Percentiles rank a stretch among this genome's conserved stretches.
Evolutionary conservation across 306 rosid genomes (phyloP).

Genomic region (Begonia fuchsioides): DNA sequence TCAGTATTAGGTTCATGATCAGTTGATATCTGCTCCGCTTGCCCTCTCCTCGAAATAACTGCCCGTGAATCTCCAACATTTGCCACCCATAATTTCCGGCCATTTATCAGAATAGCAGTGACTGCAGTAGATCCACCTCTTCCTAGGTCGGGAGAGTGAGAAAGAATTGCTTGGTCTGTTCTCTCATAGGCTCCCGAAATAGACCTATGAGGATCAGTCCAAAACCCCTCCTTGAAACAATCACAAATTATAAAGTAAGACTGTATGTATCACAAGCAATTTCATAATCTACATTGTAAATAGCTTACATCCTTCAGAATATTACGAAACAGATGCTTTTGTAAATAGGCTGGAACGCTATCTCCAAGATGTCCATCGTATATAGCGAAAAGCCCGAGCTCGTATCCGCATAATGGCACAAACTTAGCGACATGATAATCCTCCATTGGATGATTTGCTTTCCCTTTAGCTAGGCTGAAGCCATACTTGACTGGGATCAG

Average conservation of each 20-base stretch:
- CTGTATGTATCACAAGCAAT: background rate
- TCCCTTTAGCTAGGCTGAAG: slow-evolving; percentile 72
- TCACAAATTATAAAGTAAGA: slow-evolving; percentile 7
- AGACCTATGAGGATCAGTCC: slow-evolving; percentile 46
- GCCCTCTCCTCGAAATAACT: slow-evolving; percentile 52
- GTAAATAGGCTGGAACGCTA: slow-evolving; percentile 65
- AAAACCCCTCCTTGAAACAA: slow-evolving; percentile 39
- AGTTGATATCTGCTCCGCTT: slow-evolving; percentile 41
- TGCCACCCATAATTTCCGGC: slow-evolving; percentile 48
- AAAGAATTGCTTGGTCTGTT: slow-evolving; percentile 60
- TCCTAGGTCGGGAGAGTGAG: slow-evolving; percentile 57
- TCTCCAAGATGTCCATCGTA: slow-evolving; percentile 86
- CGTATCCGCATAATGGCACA: slow-evolving; percentile 26
- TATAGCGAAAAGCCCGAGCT: slow-evolving; percentile 78
- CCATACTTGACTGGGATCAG: slow-evolving; percentile 60
- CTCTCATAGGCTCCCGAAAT: slow-evolving; percentile 44
- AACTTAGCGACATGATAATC: slow-evolving; percentile 75
- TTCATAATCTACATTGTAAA: background rate
- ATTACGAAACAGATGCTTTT: slow-evolving; percentile 62
- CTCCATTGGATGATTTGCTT: slow-evolving; percentile 87
- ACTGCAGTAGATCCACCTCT: slow-evolving; percentile 76
- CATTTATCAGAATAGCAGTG: slow-evolving; percentile 49
- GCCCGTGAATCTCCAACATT: slow-evolving; percentile 79
- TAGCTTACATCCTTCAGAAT: slow-evolving; percentile 70
- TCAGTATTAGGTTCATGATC: slow-evolving; percentile 89